Base-by-base conservation (phyloP, 2,329 filamentous ascomycete species). In the Exophiala viscosa region DNA sequence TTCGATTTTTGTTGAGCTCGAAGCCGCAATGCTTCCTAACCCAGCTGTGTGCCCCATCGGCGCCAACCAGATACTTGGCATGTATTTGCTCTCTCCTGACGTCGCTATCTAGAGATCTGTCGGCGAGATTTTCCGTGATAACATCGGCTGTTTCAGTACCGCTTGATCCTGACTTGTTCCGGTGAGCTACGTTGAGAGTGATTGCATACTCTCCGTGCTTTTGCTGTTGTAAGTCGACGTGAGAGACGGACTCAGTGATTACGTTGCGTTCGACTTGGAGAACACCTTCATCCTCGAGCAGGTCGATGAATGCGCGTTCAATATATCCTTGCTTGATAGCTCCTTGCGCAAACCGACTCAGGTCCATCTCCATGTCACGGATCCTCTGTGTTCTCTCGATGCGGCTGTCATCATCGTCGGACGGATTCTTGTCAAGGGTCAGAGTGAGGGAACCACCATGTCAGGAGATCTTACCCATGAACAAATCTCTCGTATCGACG, bases 311-410 rank as follows among this genome's bases (percentile, higher is more conserved):
- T 64, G 84, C 85, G 1, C 77, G 72, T 63, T 89, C 86, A 54
- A 88, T 81, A 1, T 85, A 78, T 3, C 85, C 86, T 68, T 89
- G 86, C 59, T 88, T 85, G 38, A 90, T 66, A 3, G 86, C 81
- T 2, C 83, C 78, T 63, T 88, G 79, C 48, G 81, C 79, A 59
- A 85, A 87, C 3, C 78, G 76, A 20, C 78, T 84, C 43, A 86
- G 71, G 0, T 81, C 82, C 0, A 77, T 75, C 36, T 80, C 79
- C 0, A 79, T 84, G 66, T 87, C 84, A 0, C 79, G 76, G n/a
- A 85, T 81, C 36, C 81, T 76, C 42, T 81, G 82, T 31, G 74
- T 81, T 36, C 83, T 76, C 41, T 71, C 70, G 48, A 89, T 75
- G 0, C 69, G 66, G 1, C 83, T 82, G 15, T 46, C 17, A 14